Conservation (phyloP, 2,329 filamentous ascomycete genomes). For the Diplodia seriata region DNA sequence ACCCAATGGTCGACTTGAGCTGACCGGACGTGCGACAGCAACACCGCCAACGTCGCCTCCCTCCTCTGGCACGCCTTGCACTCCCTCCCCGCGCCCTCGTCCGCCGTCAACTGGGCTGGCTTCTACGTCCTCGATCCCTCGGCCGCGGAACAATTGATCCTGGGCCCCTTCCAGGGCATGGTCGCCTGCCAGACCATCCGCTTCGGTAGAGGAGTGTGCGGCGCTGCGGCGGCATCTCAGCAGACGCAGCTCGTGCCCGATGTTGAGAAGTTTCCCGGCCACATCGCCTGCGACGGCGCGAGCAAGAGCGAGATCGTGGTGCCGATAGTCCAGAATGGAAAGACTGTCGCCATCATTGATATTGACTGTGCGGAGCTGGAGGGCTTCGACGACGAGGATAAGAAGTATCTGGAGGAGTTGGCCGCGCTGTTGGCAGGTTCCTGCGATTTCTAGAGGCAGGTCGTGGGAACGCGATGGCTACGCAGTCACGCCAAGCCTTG, state of each 20-base stretch:
- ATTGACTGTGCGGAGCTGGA: constrained; percentile 73
- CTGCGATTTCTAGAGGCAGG: constrained; percentile 42
- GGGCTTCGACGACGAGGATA: constrained; percentile 75
- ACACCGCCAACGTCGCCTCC: constrained; percentile 76
- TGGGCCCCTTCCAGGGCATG: constrained; percentile 82
- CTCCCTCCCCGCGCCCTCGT: constrained; percentile 70
- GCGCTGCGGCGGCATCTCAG: constrained; percentile 66
- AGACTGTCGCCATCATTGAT: constrained; percentile 77
- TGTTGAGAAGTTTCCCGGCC: constrained; percentile 76
- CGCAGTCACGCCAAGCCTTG: too few species aligned
- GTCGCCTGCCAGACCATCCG: constrained; percentile 78
- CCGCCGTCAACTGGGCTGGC: constrained; percentile 79
- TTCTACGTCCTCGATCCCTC: constrained; percentile 73
- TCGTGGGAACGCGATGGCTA: too few species aligned
- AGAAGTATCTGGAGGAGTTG: constrained; percentile 69
- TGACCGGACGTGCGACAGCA: constrained; percentile 57
- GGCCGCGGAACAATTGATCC: constrained; percentile 64
- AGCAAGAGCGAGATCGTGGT: constrained; percentile 84
- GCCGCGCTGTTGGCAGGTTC: constrained; percentile 43
- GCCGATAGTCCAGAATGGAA: constrained; percentile 65
- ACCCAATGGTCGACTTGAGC: constrained; percentile 1
- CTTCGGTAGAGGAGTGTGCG: constrained; percentile 78
- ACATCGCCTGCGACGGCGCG: constrained; percentile 81
- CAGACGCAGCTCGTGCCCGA: constrained; percentile 71
- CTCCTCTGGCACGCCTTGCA: constrained; percentile 82